Evolutionary conservation across 129 eudicot species (phyloP), one percentile per base, ranked within the genome.

Genomic region (Tagetes patula): DNA sequence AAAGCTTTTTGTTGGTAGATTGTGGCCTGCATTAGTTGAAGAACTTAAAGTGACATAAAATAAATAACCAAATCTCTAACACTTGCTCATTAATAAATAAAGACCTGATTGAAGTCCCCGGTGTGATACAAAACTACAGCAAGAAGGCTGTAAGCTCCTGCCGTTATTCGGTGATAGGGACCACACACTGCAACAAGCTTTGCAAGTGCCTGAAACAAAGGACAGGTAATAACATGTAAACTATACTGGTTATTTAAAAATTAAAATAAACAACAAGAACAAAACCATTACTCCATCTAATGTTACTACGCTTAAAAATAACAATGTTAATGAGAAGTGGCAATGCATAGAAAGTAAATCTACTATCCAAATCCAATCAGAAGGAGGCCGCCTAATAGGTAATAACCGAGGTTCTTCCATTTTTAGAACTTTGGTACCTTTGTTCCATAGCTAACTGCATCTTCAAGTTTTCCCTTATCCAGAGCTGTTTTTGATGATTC

Each of bases 81-180:
- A 42, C 41, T 30, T 6, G 53, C 27, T 34, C 11, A 54, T 78
- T 63, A 42, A 11, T 42, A 67, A 33, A 70, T 55, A 66, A 69
- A 69, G 56, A 95, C 99, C 99, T 95, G 99, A 78, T 95, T 95
- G 84, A 95, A 95, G 69, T 95, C 99, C 80, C 99, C 99, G 0
- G 99, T 95, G 82, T 95, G 99, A 84, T 95, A 95, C 74, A 95
- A 79, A 79, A 95, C 99, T 49, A 95, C 99, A 52, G 99, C 99
- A 75, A 95, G 99, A 79, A 95, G 97, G 80, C 99, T 95, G 86
- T 95, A 95, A 75, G 99, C 99, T 84, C 99, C 99, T 55, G 99
- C 97, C 52, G 99, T 95, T 91, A 95, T 95, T 58, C 99, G 86
- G 84, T 95, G 96, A 70, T 95, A 95, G 60, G 99, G 99, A 78